Base-by-base conservation (phyloP, 2,329 filamentous ascomycete species). In the Plectosphaerella plurivora region DNA sequence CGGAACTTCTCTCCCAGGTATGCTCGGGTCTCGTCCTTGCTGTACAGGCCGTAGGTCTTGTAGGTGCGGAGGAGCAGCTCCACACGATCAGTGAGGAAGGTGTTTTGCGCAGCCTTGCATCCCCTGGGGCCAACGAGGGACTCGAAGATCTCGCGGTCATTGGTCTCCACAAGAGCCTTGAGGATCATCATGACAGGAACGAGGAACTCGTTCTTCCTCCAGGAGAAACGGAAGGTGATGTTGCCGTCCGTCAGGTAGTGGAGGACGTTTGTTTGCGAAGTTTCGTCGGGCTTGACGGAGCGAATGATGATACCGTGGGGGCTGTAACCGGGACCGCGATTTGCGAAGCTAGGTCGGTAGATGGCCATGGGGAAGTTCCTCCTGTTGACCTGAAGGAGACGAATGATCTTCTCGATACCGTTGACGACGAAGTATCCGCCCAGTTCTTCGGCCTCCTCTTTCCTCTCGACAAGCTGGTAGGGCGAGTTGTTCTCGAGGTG, bases 371-470 rank as follows among this genome's bases (percentile, higher is more conserved):
- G 93, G 65, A 91, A 97, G 70, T 99, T 99, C 64, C 94, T 82
- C 70, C 90, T 84, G 66, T 91, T 91, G 56, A 97, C 83, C 58
- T 96, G 86, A 57, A 99, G 79, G 76, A 97, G 85, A 65, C 94
- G 90, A 62, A 97, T 91, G 53, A 97, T 83, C 75, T 97, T 97
- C 70, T 99, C 94, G 64, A 92, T 96, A 59, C 94, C 94, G 68
- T 99, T 99, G 63, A 99, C 89, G 63, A 99, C 85, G 66, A 97
- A 99, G 70, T 97, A 99, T 45, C 94, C 94, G 37, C 94, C 94
- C 33, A 97, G 73, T 70, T 99, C 94, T 70, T 99, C 94, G 0
- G 92, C 89, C 70, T 99, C 94, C 72, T 99, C 94, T 68, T 97
- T 96, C 55, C 84, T 84, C 57, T 88, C 79, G 28, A 97, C 91